phyloP scores from a whole-genome alignment of 345 rosid genomes.

The Linum trigynum region DNA sequence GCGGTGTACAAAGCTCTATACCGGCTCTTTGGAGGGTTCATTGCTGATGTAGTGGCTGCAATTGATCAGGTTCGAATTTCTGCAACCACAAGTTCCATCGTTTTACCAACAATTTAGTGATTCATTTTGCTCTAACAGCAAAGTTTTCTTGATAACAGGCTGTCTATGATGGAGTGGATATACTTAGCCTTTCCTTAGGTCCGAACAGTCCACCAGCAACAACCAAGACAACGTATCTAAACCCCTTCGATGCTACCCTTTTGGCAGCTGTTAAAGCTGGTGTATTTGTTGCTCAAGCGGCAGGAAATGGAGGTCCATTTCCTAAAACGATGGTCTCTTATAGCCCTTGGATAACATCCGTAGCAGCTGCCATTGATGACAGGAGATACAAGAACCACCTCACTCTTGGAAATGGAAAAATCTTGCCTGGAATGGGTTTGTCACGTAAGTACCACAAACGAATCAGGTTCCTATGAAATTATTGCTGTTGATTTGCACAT shows the following conservation, averaged over 20 bases:
- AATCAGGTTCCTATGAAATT: neutral
- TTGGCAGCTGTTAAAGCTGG: slow-evolving; percentile 97
- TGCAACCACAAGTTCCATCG: neutral
- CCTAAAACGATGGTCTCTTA: slow-evolving; percentile 90
- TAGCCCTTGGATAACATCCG: slow-evolving; percentile 96
- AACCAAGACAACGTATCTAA: slow-evolving; percentile 74
- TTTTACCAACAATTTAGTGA: no score
- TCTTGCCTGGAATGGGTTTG: slow-evolving; percentile 74
- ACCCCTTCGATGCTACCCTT: slow-evolving; percentile 94
- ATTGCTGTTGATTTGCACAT: neutral
- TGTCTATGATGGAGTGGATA: slow-evolving; percentile 96
- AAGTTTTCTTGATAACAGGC: slow-evolving; percentile 42
- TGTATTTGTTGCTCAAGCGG: slow-evolving; percentile 96
- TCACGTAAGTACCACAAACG: slow-evolving; percentile 53
- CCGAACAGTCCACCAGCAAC: slow-evolving; percentile 94
- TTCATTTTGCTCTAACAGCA: slow-evolving; percentile 1
- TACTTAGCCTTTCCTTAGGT: slow-evolving; percentile 88
- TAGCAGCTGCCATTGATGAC: slow-evolving; percentile 95
- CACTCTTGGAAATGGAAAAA: slow-evolving; percentile 74
- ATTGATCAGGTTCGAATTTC: slow-evolving; percentile 68
- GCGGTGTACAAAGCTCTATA: slow-evolving; percentile 95
- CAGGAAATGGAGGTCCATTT: slow-evolving; percentile 96
- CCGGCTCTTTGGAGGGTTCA: slow-evolving; percentile 91
- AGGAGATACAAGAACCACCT: slow-evolving; percentile 92
- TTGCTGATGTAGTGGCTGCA: slow-evolving; percentile 98